Evolutionary conservation across 768 basidiomycete genomes (phyloP).

Genomic region (Tulasnella sp.): DNA sequence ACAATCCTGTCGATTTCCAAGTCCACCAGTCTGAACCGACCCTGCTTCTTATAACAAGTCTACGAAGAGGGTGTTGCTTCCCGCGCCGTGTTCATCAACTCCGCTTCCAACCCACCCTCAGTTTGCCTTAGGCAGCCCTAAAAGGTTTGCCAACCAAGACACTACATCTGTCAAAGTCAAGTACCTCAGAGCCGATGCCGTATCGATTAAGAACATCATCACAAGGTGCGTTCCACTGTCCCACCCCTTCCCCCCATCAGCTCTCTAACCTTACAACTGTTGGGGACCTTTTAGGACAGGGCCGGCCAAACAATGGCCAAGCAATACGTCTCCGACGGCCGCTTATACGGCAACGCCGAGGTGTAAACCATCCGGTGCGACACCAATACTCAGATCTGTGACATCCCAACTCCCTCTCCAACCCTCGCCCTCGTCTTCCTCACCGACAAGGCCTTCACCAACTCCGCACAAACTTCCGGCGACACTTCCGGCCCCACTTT

Average conservation of each 20-base stretch:
- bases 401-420: constrained; percentile 24
- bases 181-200: constrained; percentile 34
- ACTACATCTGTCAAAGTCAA: constrained; percentile 28
- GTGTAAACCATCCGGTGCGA: no score
- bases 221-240: constrained; percentile 16
- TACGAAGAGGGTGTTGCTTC: constrained; percentile 4
- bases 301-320: constrained; percentile 35
- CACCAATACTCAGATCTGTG: neutral
- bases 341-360: constrained; percentile 3
- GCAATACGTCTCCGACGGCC: constrained; percentile 31
- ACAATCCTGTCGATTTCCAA: neutral
- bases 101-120: constrained; percentile 41
- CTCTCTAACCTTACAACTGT: neutral
- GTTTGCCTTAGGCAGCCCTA: constrained; percentile 28
- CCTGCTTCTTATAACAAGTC: neutral
- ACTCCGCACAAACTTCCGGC: neutral
- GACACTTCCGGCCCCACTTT: neutral
- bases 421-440: constrained; percentile 33
- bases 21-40: no score
- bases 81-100: constrained; percentile 34
- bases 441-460: neutral
- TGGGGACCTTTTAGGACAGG: neutral
- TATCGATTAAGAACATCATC: constrained; percentile 36
- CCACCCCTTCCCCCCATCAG: neutral
- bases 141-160: constrained; percentile 19